These are phyloP conservation scores for Yamadazyma jaroonii DNA, from an alignment of 1,139 yeast genomes.

Conservation along the genomic window DNA sequence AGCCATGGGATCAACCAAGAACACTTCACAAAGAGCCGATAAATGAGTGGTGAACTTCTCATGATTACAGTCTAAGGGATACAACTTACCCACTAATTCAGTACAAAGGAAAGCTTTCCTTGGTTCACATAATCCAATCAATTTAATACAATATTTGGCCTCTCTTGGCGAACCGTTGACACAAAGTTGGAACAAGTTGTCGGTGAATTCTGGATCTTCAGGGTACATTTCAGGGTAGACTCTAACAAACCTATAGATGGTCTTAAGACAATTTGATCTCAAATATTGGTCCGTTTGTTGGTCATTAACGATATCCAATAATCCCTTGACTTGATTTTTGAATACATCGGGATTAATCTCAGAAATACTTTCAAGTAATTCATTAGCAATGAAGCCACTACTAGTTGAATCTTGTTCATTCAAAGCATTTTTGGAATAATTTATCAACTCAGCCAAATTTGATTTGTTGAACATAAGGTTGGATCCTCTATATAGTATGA, in stretches of 20 bases:
- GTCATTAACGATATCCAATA: conserved; percentile 41
- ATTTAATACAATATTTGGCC: conserved; percentile 63
- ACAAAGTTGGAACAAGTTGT: conserved; percentile 44
- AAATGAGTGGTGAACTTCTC: conserved; percentile 52
- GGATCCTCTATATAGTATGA: conserved; percentile 61
- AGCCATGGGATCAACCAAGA: conserved; percentile 47
- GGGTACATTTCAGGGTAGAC: conserved; percentile 44
- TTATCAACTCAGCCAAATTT: conserved; percentile 55
- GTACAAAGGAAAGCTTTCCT: conserved; percentile 38
- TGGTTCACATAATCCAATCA: conserved; percentile 45
- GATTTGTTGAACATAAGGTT: conserved; percentile 63
- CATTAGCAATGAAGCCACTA: conserved; percentile 41
- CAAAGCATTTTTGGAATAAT: conserved; percentile 34
- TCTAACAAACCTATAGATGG: conserved; percentile 59
- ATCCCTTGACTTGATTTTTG: conserved; percentile 53
- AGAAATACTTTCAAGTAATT: conserved; percentile 60
- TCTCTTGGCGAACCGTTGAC: conserved; percentile 55
- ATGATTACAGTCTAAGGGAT: conserved; percentile 47
- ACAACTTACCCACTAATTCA: conserved; percentile 38
- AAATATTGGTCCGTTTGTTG: conserved; percentile 8
- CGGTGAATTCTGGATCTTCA: conserved; percentile 32
- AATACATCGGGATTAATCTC: conserved; percentile 61
- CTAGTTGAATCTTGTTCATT: conserved; percentile 14
- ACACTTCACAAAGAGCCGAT: conserved; percentile 61
- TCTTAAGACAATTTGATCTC: conserved; percentile 38